Evolutionary conservation across 441 rosid species (phyloP).

Genomic region (Erysimum cheiri): DNA sequence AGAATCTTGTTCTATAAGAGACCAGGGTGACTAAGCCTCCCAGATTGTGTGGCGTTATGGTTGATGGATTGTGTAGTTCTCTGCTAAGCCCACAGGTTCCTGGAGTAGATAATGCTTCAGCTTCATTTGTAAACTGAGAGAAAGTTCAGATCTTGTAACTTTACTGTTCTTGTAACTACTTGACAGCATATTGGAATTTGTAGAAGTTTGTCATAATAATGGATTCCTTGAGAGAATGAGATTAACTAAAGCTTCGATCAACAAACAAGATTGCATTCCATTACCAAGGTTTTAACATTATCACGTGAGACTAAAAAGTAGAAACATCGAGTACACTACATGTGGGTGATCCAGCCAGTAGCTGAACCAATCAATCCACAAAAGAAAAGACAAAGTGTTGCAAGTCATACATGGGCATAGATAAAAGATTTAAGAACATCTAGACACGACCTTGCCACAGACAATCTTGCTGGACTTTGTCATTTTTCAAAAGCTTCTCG

Average conservation of each 20-base stretch:
- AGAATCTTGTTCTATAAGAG: not conserved
- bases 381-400: constrained; percentile 24
- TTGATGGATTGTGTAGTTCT: not conserved
- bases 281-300: constrained; percentile 32
- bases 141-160: not conserved
- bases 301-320: not conserved
- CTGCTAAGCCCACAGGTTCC: constrained; percentile 10
- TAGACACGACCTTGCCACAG: constrained; percentile 68
- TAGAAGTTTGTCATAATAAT: not conserved
- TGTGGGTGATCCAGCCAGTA: constrained; percentile 37
- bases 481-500: constrained; percentile 47
- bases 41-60: not conserved
- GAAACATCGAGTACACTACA: not conserved
- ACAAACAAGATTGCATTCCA: constrained; percentile 29
- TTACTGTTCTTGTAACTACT: not conserved
- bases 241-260: constrained; percentile 5
- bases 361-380: constrained; percentile 22
- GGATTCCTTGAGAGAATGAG: not conserved
- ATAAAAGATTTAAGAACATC: constrained; percentile 14
- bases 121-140: constrained; percentile 3
- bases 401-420: constrained; percentile 28
- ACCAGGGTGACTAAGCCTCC: not conserved
- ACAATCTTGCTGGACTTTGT: constrained; percentile 48
- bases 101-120: not conserved
- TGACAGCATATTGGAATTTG: not conserved